A percentile compares a stretch with the other conserved stretches of the same genome.
Evolutionary conservation across 2,329 filamentous ascomycete species (phyloP).

Genomic region (Ceratocystis alfenasii): DNA sequence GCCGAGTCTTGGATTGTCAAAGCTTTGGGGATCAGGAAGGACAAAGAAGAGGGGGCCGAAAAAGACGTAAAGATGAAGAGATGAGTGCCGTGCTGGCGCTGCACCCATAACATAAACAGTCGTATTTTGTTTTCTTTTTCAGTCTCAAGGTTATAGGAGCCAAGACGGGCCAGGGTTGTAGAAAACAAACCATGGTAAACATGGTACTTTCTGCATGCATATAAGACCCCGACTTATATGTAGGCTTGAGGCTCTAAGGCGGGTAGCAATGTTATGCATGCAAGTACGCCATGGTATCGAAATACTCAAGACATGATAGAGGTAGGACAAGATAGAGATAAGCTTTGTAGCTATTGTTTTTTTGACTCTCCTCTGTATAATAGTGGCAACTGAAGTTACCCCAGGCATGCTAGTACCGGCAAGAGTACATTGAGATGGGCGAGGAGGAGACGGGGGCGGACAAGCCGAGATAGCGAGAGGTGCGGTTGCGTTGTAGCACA

Average conservation of each 20-base stretch:
- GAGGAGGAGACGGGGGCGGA: too few species aligned
- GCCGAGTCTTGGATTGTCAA: not conserved
- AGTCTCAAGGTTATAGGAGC: not conserved
- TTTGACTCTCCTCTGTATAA: too few species aligned
- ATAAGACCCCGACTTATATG: not conserved
- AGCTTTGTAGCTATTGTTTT: too few species aligned
- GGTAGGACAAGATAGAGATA: too few species aligned
- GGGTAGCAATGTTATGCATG: not conserved
- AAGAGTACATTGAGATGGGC: too few species aligned
- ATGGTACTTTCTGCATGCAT: not conserved
- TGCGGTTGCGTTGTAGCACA: too few species aligned
- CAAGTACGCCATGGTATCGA: too few species aligned
- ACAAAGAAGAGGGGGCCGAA: not conserved
- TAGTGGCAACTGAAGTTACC: too few species aligned
- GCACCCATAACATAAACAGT: not conserved
- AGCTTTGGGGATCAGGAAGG: not conserved
- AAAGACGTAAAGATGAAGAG: not conserved
- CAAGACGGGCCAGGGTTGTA: not conserved
- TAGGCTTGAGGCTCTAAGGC: not conserved
- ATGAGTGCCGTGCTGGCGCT: not conserved
- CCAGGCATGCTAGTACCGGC: too few species aligned
- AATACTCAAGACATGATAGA: too few species aligned
- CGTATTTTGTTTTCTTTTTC: not conserved
- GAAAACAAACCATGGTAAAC: not conserved
- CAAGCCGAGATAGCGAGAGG: too few species aligned